Conservation (phyloP, 305 asterid species). For the Rubia peregrina region DNA sequence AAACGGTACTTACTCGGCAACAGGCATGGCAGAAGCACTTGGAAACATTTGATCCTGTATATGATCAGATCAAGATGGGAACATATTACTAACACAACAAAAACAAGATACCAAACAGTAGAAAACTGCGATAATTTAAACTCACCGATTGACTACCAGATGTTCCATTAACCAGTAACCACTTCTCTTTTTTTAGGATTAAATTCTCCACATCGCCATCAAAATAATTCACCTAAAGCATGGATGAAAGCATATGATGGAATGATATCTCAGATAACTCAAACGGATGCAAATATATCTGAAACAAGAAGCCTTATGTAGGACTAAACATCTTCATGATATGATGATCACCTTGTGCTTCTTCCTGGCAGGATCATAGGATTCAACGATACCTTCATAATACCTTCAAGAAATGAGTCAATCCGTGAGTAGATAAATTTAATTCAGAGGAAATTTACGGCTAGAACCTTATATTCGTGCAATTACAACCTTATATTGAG, state of each 20-base stretch:
- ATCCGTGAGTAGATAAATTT: slow-evolving; percentile 10
- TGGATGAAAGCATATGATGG: not conserved
- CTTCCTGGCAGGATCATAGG: slow-evolving; percentile 46
- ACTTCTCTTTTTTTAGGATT: not conserved
- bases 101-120: not conserved
- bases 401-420: slow-evolving; percentile 46
- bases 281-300: not conserved
- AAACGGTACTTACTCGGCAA: not conserved
- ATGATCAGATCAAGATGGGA: not conserved
- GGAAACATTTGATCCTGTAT: not conserved
- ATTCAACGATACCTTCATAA: slow-evolving; percentile 45
- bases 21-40: slow-evolving; percentile 1
- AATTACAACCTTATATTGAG: not conserved
- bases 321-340: not conserved
- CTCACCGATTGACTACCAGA: not conserved
- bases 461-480: not conserved
- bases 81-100: not conserved
- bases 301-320: not conserved
- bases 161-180: not conserved
- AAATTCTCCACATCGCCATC: not conserved
- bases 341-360: slow-evolving; percentile 45
- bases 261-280: not conserved
- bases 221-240: not conserved
- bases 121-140: not conserved
- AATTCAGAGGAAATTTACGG: not conserved